Conservation (phyloP, 2,329 filamentous ascomycete genomes). For the Dactylellina haptotyla region DNA sequence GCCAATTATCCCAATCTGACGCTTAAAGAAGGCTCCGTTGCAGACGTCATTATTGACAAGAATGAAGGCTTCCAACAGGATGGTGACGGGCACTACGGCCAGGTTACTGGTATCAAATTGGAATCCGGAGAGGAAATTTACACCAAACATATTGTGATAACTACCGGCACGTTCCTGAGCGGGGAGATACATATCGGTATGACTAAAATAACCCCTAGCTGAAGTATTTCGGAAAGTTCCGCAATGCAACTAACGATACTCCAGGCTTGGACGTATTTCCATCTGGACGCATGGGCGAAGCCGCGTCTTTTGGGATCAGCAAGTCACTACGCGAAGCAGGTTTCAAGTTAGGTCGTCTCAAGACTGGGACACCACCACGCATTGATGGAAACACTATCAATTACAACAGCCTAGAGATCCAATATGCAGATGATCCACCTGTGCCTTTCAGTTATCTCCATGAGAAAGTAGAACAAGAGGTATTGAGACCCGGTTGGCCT, state of each 20-base stretch:
- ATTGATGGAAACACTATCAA: constrained; percentile 84
- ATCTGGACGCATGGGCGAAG: constrained; percentile 91
- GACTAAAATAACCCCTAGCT: background rate
- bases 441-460: constrained; percentile 93
- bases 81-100: constrained; percentile 65
- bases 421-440: constrained; percentile 85
- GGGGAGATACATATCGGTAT: constrained; percentile 87
- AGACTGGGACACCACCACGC: constrained; percentile 94
- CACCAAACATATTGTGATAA: constrained; percentile 86
- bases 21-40: constrained; percentile 85
- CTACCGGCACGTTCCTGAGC: constrained; percentile 92
- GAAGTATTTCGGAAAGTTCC: background rate
- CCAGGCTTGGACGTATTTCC: constrained; percentile 80
- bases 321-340: constrained; percentile 88
- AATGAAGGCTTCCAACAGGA: constrained; percentile 61
- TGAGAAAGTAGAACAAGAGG: constrained; percentile 76
- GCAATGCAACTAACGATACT: constrained; percentile 24
- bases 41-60: constrained; percentile 82
- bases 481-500: background rate
- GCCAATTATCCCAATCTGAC: constrained; percentile 78
- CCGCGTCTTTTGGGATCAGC: constrained; percentile 89
- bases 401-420: constrained; percentile 75
- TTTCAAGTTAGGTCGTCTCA: constrained; percentile 86
- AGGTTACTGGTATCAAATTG: constrained; percentile 83
- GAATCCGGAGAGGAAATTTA: constrained; percentile 87